phyloP scores from a whole-genome alignment of 345 rosid genomes.

The Citrus hindsii region DNA sequence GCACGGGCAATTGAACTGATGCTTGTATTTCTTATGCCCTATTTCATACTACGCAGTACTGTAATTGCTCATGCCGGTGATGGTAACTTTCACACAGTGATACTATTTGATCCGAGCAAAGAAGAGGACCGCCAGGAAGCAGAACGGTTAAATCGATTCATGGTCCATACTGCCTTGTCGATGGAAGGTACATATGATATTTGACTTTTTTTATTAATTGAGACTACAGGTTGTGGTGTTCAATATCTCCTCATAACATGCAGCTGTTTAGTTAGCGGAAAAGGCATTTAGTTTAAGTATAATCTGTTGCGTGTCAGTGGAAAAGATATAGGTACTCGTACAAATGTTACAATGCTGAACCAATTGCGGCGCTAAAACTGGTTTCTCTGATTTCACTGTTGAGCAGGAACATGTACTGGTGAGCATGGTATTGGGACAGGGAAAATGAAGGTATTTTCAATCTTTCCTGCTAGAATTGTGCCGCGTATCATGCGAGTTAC shows the following conservation, averaged over 20 bases:
- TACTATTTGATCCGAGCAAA: conserved; percentile 67
- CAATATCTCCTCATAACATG: background rate
- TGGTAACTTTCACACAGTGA: conserved; percentile 80
- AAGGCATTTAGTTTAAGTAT: background rate
- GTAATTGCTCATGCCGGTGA: conserved; percentile 96
- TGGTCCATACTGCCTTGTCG: conserved; percentile 77
- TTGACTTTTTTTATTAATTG: background rate
- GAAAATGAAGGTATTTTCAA: conserved; percentile 72
- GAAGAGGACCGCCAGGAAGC: conserved; percentile 74
- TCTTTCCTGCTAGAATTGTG: background rate
- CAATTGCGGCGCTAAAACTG: background rate
- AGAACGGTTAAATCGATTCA: conserved; percentile 68
- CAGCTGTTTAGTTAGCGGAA: background rate
- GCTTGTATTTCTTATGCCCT: background rate
- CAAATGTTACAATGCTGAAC: background rate
- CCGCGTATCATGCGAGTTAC: background rate
- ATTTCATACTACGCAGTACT: conserved; percentile 39
- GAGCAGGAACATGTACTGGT: conserved; percentile 90
- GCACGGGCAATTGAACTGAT: conserved; percentile 1
- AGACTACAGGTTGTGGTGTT: background rate
- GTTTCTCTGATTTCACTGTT: conserved; percentile 11
- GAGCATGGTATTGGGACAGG: conserved; percentile 98
- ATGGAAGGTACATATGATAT: conserved; percentile 58
- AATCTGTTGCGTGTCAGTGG: background rate
- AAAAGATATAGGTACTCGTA: background rate